These are phyloP conservation scores for Patellifolia procumbens DNA, from an alignment of 179 eudicot species.

Conservation along the genomic window DNA sequence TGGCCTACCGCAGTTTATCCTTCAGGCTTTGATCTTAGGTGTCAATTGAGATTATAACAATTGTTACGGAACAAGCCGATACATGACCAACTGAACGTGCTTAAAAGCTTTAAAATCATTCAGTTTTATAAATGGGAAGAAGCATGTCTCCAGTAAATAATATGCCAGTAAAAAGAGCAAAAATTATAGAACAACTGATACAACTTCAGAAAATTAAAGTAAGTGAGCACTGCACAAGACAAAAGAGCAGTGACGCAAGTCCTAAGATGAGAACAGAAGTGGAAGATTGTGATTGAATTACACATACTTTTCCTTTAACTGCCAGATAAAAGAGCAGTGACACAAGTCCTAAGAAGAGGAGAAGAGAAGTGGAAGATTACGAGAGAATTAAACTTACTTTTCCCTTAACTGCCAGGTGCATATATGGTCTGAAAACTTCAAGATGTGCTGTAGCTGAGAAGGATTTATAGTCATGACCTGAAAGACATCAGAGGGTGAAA, in stretches of 20 bases:
- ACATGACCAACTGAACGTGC: background rate
- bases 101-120: background rate
- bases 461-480: constrained; percentile 74
- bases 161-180: background rate
- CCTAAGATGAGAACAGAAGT: background rate
- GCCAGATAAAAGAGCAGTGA: background rate
- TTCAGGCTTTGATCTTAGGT: background rate
- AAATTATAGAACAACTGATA: background rate
- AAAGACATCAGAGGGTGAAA: constrained; percentile 10
- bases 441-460: constrained; percentile 65
- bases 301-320: no score
- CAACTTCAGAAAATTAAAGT: background rate
- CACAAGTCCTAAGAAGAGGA: background rate
- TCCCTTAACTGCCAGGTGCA: constrained; percentile 68
- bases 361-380: constrained; percentile 6
- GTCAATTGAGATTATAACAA: background rate
- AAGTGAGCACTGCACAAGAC: background rate
- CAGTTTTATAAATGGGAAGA: background rate
- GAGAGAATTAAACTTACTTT: constrained; percentile 49
- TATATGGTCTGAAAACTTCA: constrained; percentile 64
- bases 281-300: no score
- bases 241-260: background rate
- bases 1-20: background rate
- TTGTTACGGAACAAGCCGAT: background rate
- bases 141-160: background rate